A percentile compares a stretch with the other conserved stretches of the same genome.
These are phyloP conservation scores for Physcomitrium patens DNA, from an alignment of 225 moss, liverwort and hornwort species.

Conservation along the genomic window DNA sequence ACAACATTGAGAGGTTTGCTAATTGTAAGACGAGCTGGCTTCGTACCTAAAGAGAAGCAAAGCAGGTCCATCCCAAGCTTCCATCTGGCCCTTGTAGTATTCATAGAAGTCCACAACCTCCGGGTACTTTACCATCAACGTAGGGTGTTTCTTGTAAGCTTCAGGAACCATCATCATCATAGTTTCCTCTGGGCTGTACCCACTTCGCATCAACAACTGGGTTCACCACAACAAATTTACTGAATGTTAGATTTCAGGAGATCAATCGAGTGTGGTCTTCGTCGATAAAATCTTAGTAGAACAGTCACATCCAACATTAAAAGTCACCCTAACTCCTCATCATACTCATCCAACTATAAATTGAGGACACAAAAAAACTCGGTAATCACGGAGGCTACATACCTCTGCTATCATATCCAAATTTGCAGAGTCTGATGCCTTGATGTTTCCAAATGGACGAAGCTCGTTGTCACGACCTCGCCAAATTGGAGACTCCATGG, in stretches of 20 bases:
- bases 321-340: background rate
- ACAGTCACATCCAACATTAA: background rate
- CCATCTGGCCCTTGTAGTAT: constrained; percentile 98
- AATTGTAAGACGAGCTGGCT: background rate
- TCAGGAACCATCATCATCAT: constrained; percentile 99
- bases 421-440: constrained; percentile 94
- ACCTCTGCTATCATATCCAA: constrained; percentile 96
- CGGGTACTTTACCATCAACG: constrained; percentile 83
- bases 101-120: constrained; percentile 94
- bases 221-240: constrained; percentile 21
- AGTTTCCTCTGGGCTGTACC: constrained; percentile 84
- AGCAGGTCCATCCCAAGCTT: constrained; percentile 99
- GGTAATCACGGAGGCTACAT: background rate
- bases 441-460: constrained; percentile 77
- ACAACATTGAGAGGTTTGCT: background rate
- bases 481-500: constrained; percentile 85
- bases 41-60: constrained; percentile 85
- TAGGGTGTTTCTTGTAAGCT: constrained; percentile 95
- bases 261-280: background rate
- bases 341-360: background rate
- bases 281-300: too few species aligned
- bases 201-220: constrained; percentile 94
- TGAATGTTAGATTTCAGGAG: background rate
- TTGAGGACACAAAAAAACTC: background rate
- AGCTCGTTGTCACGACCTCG: constrained; percentile 90